Evolutionary conservation across 257 asterid genomes (phyloP), one percentile per base, ranked within the genome.

Genomic region (Linderniella brevidens): DNA sequence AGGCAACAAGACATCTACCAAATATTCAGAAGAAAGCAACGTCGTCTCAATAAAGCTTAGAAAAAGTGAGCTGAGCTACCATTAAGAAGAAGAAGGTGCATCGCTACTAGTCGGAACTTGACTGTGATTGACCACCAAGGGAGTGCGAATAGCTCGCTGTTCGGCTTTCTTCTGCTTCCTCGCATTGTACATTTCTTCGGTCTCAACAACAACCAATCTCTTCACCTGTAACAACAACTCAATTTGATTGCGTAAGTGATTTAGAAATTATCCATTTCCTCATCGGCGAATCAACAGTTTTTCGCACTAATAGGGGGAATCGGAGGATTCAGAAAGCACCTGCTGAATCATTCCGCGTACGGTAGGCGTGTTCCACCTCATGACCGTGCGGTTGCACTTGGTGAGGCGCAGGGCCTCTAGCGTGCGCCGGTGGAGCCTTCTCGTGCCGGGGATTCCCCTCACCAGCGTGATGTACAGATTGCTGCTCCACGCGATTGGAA

Each of bases 381-480:
- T 72, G 52, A 88, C 85, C 20, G 94, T 88, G 1, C 97, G 90
- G 65, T 88, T 84, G 64, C 90, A 80, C 68, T 84, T 88, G 48
- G 78, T 57, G 57, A 88, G 94, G 16, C 86, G 87, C 58, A 88
- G 45, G 19, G 96, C 98, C 67, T 80, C 98, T 57, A 88, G 62
- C 52, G 98, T 88, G 66, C 94, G 93, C 53, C 96, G 81, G 57
- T 88, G 98, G 68, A 80, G 92, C 54, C 56, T 77, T 73, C 94
- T 59, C 29, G 98, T 88, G 1, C 98, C 98, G 8, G 98, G 98
- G 18, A 78, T 80, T 11, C 98, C 98, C 65, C 98, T 88, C 48
- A 88, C 98, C 56, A 84, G 86, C 19, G 98, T 84, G 42, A 88
- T 64, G 66, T 84, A 81, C 7, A 88, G 72, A 63, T 78, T 76